phyloP scores from a whole-genome alignment of 2,329 filamentous ascomycete species.

The Colletotrichum higginsianum region DNA sequence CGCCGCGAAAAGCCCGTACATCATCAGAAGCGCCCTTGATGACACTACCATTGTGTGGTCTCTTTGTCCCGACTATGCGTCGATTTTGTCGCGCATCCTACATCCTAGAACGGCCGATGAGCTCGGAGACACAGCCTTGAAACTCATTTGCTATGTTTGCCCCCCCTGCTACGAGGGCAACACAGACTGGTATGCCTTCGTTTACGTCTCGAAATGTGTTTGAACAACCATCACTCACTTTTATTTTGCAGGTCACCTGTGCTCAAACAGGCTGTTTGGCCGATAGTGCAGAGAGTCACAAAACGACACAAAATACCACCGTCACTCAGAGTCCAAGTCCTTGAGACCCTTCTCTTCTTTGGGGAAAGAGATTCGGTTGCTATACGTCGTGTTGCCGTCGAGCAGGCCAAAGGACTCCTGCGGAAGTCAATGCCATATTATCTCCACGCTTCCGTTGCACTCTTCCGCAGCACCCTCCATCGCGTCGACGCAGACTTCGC shows the following conservation, averaged over 20 bases:
- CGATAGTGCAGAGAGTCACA: slow-evolving; percentile 44
- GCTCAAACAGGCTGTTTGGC: slow-evolving; percentile 48
- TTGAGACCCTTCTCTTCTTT: slow-evolving; percentile 51
- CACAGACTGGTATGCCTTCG: slow-evolving; percentile 46
- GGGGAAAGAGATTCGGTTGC: slow-evolving; percentile 50
- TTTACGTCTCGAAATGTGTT: accelerated
- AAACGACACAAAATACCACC: slow-evolving; percentile 40
- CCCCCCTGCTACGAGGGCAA: slow-evolving; percentile 53
- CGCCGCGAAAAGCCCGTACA: slow-evolving; percentile 32
- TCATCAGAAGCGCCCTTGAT: slow-evolving; percentile 41
- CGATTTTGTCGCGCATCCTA: neutral
- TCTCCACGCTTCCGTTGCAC: slow-evolving; percentile 49
- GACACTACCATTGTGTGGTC: slow-evolving; percentile 45
- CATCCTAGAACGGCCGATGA: slow-evolving; percentile 43
- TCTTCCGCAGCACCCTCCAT: slow-evolving; percentile 52
- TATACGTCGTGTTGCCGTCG: slow-evolving; percentile 46
- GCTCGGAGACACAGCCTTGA: slow-evolving; percentile 44
- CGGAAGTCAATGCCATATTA: slow-evolving; percentile 51
- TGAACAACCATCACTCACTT: slow-evolving; percentile 11
- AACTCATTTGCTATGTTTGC: slow-evolving; percentile 48
- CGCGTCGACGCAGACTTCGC: slow-evolving; percentile 48
- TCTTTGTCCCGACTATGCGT: slow-evolving; percentile 36
- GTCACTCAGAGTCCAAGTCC: slow-evolving; percentile 42
- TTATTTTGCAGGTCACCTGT: slow-evolving; percentile 43
- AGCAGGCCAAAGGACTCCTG: slow-evolving; percentile 46